Evolutionary conservation across 2,329 filamentous ascomycete species (phyloP), one percentile per base, ranked within the genome.

Genomic region (Orbilia brochopaga): DNA sequence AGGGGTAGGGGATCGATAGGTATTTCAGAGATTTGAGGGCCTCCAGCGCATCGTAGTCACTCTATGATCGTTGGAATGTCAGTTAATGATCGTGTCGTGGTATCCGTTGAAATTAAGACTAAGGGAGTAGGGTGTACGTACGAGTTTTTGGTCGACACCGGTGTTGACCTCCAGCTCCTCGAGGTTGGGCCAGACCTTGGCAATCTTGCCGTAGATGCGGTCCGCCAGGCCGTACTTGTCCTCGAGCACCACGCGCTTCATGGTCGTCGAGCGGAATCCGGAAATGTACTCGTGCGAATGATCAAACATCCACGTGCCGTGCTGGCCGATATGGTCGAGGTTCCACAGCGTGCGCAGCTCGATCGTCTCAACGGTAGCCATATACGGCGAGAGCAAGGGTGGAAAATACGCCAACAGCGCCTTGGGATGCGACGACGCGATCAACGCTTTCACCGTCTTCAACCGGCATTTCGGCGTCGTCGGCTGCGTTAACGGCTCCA

Each of bases 111-210:
- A n/a, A n/a, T n/a, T n/a, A n/a, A n/a, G n/a, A n/a, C n/a, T n/a
- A n/a, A n/a, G n/a, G n/a, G n/a, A n/a, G n/a, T n/a, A n/a, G n/a
- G n/a, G n/a, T n/a, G n/a, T n/a, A 15, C 58, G 51, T 54, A 62
- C 58, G 4, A 54, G 3, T 19, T 23, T 17, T 1, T 54, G 50
- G 13, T 50, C 37, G 24, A 50, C 27, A n/a, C 65, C 57, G 15
- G 61, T 23, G 56, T 57, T 52, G 21, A 69, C 37, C 13, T 69
- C 65, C 23, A 69, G 37, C 4, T 62, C 58, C 32, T 44, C 65
- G 5, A 62, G 17, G 40, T 62, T 62, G 7, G 56, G 63, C 63
- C 63, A 67, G 6, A 15, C 2, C 17, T 23, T 60, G 30, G 8
- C 5, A 23, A 67, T 56, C 44, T 21, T 30, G 7, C 48, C 11